phyloP scores from a whole-genome alignment of 257 asterid genomes.

The Nicotiana tabacum region DNA sequence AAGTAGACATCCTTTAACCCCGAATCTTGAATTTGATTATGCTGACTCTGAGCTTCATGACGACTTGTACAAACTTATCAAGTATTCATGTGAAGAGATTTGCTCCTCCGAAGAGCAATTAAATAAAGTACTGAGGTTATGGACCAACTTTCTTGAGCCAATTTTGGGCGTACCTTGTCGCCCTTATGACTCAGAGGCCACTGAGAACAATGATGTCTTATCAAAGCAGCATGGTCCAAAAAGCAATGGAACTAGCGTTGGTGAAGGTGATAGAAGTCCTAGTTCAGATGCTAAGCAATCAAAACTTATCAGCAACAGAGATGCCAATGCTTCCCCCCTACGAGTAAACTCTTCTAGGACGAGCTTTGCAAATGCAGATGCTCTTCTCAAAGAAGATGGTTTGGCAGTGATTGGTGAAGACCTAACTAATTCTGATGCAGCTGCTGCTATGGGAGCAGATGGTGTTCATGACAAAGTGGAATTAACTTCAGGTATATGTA shows the following conservation, averaged over 20 bases:
- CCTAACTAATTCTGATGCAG: conserved; percentile 33
- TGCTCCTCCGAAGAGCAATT: conserved; percentile 89
- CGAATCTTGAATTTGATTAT: conserved; percentile 79
- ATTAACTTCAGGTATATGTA: conserved; percentile 27
- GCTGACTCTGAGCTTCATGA: conserved; percentile 73
- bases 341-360: conserved; percentile 33
- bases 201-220: conserved; percentile 41
- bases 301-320: conserved; percentile 51
- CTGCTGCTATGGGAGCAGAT: conserved; percentile 39
- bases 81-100: conserved; percentile 88
- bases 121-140: conserved; percentile 71
- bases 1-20: conserved; percentile 58
- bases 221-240: conserved; percentile 34
- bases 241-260: conserved; percentile 29
- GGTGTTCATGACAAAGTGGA: conserved; percentile 42
- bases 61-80: conserved; percentile 72
- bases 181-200: conserved; percentile 35
- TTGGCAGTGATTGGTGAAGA: conserved; percentile 37
- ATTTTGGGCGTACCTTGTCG: conserved; percentile 67
- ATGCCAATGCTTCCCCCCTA: conserved; percentile 44
- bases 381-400: conserved; percentile 43
- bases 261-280: conserved; percentile 65
- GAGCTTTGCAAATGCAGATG: conserved; percentile 40
- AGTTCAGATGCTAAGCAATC: conserved; percentile 44
- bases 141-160: conserved; percentile 87